A percentile compares a stretch with the other conserved stretches of the same genome.
Conservation (phyloP, 345 rosid species). For the Durio zibethinus region DNA sequence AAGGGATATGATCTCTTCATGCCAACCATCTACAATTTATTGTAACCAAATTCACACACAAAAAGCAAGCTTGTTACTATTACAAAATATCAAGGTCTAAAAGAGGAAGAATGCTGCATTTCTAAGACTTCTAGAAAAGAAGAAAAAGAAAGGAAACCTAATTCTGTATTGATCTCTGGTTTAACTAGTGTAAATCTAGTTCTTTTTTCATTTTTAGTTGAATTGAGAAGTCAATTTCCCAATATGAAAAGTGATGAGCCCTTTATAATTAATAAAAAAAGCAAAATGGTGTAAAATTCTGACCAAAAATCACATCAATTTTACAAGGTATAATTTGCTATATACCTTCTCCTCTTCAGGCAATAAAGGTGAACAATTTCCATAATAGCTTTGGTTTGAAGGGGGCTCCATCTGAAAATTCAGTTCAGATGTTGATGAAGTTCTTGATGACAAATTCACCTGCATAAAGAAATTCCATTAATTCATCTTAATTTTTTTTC, state of each 20-base stretch:
- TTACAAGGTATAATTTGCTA: background rate
- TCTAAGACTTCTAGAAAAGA: background rate
- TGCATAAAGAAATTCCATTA: conserved; percentile 17
- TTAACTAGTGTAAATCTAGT: background rate
- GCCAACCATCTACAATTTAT: conserved; percentile 43
- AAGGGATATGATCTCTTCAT: conserved; percentile 54
- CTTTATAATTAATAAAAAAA: background rate
- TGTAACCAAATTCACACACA: conserved; percentile 14
- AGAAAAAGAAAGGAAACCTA: background rate
- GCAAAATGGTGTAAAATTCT: background rate
- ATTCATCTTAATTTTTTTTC: background rate
- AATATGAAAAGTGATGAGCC: background rate
- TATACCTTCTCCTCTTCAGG: conserved; percentile 50
- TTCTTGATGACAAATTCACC: conserved; percentile 44
- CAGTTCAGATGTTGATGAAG: conserved; percentile 34
- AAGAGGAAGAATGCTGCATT: background rate
- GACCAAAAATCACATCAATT: background rate
- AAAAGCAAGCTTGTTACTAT: background rate
- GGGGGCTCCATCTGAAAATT: conserved; percentile 62
- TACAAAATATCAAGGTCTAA: background rate
- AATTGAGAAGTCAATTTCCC: background rate
- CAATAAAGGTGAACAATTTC: conserved; percentile 29
- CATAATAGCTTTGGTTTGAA: conserved; percentile 60
- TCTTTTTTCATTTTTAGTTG: background rate
- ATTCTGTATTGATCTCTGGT: background rate